Percentiles rank a stretch among this genome's conserved stretches.
phyloP scores from a whole-genome alignment of 169 alveolate genomes.

The Plasmodium gallinaceum region DNA sequence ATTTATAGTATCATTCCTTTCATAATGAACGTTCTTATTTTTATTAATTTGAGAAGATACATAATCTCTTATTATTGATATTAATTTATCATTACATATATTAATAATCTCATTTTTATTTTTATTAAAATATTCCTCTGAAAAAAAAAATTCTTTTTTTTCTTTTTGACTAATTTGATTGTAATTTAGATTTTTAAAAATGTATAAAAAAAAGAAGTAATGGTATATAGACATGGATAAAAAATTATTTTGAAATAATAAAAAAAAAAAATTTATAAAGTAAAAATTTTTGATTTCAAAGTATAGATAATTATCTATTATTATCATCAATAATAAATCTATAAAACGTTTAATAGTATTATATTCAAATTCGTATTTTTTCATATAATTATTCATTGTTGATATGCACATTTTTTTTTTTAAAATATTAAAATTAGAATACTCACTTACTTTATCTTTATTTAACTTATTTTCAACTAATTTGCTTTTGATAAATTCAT shows the following conservation, averaged over 20 bases:
- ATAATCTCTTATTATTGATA: not conserved
- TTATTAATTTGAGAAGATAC: not conserved
- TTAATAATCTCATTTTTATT: constrained; percentile 21
- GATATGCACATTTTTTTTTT: not conserved
- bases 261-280: constrained; percentile 47
- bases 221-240: constrained; percentile 49
- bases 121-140: constrained; percentile 45
- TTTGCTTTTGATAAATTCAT: not conserved
- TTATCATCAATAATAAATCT: constrained; percentile 28
- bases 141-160: constrained; percentile 33
- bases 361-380: constrained; percentile 27
- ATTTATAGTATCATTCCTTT: not conserved
- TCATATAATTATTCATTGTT: not conserved
- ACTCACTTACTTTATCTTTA: not conserved
- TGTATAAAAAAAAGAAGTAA: constrained; percentile 33
- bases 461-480: not conserved
- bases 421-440: too few species aligned
- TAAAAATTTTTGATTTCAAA: constrained; percentile 53
- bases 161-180: constrained; percentile 39
- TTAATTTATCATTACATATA: constrained; percentile 15
- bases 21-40: not conserved
- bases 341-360: constrained; percentile 8
- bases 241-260: constrained; percentile 15
- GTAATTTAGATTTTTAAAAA: constrained; percentile 26
- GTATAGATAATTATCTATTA: constrained; percentile 37